phyloP scores from a whole-genome alignment of 257 asterid species.

The Schizonepeta tenuifolia region DNA sequence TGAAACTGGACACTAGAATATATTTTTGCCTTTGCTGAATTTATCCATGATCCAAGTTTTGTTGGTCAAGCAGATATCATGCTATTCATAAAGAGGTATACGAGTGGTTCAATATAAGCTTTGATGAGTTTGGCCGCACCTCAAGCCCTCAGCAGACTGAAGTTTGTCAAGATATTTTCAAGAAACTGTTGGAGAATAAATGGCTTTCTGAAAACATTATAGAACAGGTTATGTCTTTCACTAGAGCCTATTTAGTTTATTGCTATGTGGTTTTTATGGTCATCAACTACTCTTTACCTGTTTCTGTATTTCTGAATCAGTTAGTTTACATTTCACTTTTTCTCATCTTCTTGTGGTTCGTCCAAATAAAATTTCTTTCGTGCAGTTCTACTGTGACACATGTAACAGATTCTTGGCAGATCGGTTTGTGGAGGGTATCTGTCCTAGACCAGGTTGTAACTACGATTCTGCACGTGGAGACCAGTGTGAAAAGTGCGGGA shows the following conservation, averaged over 20 bases:
- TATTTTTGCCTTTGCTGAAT: background rate
- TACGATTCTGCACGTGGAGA: conserved; percentile 94
- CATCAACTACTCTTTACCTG: background rate
- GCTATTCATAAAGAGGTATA: conserved; percentile 83
- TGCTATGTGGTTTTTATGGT: conserved; percentile 5
- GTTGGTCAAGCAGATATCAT: conserved; percentile 54
- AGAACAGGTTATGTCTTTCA: conserved; percentile 65
- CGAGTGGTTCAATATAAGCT: conserved; percentile 82
- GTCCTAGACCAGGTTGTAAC: conserved; percentile 80
- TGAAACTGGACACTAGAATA: background rate
- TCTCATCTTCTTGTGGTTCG: conserved; percentile 16
- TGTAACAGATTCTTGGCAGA: conserved; percentile 86
- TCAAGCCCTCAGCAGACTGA: conserved; percentile 88
- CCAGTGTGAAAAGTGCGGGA: conserved; percentile 90
- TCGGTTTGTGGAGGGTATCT: conserved; percentile 81
- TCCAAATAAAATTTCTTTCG: conserved; percentile 42
- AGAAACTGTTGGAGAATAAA: conserved; percentile 65
- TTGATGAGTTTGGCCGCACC: conserved; percentile 94
- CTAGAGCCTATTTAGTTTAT: background rate
- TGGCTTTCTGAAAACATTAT: conserved; percentile 82
- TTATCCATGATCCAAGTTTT: background rate
- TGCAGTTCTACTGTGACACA: conserved; percentile 76
- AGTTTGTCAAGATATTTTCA: conserved; percentile 84
- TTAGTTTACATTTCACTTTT: background rate
- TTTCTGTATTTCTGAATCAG: background rate